Conservation (phyloP, 257 asterid genomes). For the Solanum verrucosum region DNA sequence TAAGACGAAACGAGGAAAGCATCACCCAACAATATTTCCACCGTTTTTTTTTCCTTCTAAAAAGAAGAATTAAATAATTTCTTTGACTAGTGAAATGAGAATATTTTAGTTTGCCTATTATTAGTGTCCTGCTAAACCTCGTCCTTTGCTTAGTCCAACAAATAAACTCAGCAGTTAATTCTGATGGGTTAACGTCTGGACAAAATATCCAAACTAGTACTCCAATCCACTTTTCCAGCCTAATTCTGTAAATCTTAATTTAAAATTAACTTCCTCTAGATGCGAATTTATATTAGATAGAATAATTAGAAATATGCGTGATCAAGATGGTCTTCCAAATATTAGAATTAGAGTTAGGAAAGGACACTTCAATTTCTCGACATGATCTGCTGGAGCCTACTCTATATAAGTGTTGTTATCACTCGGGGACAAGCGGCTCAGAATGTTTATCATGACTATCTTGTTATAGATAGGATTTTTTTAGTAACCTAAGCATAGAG, state of each 20-base stretch:
- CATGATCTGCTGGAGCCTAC: no score
- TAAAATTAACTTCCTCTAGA: background rate
- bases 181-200: background rate
- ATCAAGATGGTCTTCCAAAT: no score
- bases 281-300: background rate
- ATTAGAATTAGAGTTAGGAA: no score
- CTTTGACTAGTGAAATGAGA: background rate
- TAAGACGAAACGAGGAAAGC: background rate
- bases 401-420: no score
- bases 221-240: background rate
- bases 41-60: background rate
- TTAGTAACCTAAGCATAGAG: no score
- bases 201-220: background rate
- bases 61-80: background rate
- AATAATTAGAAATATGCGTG: background rate
- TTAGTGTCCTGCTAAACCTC: background rate
- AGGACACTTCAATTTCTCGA: no score
- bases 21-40: background rate
- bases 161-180: background rate
- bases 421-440: no score
- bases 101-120: background rate
- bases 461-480: no score
- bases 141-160: background rate
- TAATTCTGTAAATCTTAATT: background rate
- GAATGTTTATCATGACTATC: no score